These are phyloP conservation scores for Talaromyces rugulosus DNA, from an alignment of 2,329 filamentous ascomycete genomes.

Conservation along the genomic window DNA sequence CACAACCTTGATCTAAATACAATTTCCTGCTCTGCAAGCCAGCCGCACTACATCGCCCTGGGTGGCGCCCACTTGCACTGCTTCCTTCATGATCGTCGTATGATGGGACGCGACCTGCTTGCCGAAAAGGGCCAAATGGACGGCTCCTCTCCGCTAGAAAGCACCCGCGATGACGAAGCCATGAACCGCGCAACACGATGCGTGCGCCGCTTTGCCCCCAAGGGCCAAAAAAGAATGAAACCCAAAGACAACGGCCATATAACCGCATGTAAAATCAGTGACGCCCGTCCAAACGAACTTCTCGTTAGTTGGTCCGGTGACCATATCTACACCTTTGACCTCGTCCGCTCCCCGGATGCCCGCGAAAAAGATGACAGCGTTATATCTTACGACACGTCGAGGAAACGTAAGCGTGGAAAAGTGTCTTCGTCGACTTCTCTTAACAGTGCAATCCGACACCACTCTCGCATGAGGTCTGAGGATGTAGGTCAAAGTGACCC, in stretches of 20 bases:
- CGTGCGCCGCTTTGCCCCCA: constrained; percentile 62
- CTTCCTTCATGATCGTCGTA: constrained; percentile 64
- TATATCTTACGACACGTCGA: constrained; percentile 28
- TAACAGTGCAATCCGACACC: constrained; percentile 40
- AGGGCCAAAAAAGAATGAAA: constrained; percentile 48
- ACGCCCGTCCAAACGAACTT: constrained; percentile 64
- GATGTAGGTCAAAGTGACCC: constrained; percentile 30
- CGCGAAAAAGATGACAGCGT: constrained; percentile 35
- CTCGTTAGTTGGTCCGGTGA: constrained; percentile 66
- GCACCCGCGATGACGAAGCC: constrained; percentile 49
- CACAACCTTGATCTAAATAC: constrained; percentile 63
- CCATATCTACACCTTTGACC: constrained; percentile 63
- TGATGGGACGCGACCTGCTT: constrained; percentile 58
- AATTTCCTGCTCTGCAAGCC: constrained; percentile 63
- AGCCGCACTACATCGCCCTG: constrained; percentile 66
- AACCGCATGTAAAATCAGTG: constrained; percentile 67
- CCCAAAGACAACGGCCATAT: constrained; percentile 58
- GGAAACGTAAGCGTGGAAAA: constrained; percentile 57
- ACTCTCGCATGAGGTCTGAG: constrained; percentile 46
- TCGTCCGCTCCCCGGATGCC: constrained; percentile 56
- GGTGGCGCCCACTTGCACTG: constrained; percentile 66
- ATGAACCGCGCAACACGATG: constrained; percentile 60
- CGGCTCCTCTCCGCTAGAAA: constrained; percentile 36
- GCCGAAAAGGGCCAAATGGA: constrained; percentile 49
- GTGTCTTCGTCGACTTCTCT: constrained; percentile 40